Conservation (phyloP, 208 protist genomes). For the Leishmania turanica region DNA sequence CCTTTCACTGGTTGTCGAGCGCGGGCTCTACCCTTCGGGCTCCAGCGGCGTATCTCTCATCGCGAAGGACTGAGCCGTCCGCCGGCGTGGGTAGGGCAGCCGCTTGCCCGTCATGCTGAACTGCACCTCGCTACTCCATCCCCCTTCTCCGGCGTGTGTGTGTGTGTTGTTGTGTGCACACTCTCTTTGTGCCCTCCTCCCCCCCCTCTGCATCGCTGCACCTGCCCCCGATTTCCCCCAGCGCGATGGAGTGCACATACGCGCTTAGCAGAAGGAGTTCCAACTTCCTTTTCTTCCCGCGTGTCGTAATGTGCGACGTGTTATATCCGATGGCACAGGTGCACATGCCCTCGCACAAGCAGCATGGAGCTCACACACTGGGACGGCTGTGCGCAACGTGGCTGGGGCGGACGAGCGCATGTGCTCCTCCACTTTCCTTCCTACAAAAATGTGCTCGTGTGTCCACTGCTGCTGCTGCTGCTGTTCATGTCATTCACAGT, state of each 20-base stretch:
- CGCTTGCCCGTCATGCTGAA: background rate
- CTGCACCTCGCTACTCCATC: background rate
- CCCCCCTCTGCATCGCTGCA: background rate
- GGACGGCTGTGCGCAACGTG: background rate
- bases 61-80: slow-evolving; percentile 35
- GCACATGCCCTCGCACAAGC: background rate
- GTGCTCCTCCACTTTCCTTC: background rate
- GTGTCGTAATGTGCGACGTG: background rate
- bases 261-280: background rate
- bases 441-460: background rate
- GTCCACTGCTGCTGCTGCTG: background rate
- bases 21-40: slow-evolving; percentile 70
- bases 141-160: background rate
- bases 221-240: background rate
- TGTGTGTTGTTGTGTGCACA: background rate
- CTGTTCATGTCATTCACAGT: background rate
- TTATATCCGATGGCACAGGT: background rate
- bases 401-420: background rate
- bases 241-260: background rate
- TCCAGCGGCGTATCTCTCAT: slow-evolving; percentile 58
- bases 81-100: background rate
- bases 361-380: background rate
- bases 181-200: background rate
- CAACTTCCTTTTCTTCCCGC: background rate
- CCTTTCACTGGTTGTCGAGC: slow-evolving; percentile 35